These are phyloP conservation scores for Phyllosticta citriasiana DNA, from an alignment of 2,329 filamentous ascomycete genomes.

Conservation along the genomic window DNA sequence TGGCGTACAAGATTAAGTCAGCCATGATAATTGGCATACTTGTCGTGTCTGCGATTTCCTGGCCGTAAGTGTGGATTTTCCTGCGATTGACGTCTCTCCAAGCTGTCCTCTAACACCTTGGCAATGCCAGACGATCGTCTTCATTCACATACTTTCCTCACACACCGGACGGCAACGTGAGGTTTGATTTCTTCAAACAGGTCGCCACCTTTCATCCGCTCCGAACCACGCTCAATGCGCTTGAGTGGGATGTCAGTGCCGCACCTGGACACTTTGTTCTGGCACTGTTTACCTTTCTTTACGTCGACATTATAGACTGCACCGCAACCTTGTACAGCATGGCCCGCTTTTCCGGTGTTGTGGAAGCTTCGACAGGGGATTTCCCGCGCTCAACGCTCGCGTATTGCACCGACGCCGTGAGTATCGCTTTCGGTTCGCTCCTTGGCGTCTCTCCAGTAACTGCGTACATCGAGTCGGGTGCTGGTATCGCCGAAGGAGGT, in stretches of 20 bases:
- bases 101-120: slow-evolving; percentile 4
- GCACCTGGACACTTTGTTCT: slow-evolving; percentile 68
- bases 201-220: slow-evolving; percentile 76
- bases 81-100: background rate
- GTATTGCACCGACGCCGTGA: slow-evolving; percentile 74
- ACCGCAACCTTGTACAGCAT: slow-evolving; percentile 84
- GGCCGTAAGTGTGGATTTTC: slow-evolving; percentile 45
- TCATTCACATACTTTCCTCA: slow-evolving; percentile 72
- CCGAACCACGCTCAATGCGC: slow-evolving; percentile 54
- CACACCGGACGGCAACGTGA: slow-evolving; percentile 53
- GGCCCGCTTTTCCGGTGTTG: slow-evolving; percentile 71
- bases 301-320: slow-evolving; percentile 81
- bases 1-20: slow-evolving; percentile 79
- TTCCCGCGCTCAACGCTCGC: slow-evolving; percentile 78
- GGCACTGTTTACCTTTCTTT: slow-evolving; percentile 81
- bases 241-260: slow-evolving; percentile 58
- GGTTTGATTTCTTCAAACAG: slow-evolving; percentile 77
- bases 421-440: slow-evolving; percentile 70
- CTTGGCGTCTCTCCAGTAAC: slow-evolving; percentile 74
- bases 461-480: slow-evolving; percentile 78
- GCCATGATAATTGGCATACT: slow-evolving; percentile 76
- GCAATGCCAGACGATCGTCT: slow-evolving; percentile 45
- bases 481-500: slow-evolving; percentile 79
- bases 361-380: slow-evolving; percentile 72
- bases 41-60: slow-evolving; percentile 77